Conservation (phyloP, 2,329 filamentous ascomycete genomes). For the Metarhizium humberi region DNA sequence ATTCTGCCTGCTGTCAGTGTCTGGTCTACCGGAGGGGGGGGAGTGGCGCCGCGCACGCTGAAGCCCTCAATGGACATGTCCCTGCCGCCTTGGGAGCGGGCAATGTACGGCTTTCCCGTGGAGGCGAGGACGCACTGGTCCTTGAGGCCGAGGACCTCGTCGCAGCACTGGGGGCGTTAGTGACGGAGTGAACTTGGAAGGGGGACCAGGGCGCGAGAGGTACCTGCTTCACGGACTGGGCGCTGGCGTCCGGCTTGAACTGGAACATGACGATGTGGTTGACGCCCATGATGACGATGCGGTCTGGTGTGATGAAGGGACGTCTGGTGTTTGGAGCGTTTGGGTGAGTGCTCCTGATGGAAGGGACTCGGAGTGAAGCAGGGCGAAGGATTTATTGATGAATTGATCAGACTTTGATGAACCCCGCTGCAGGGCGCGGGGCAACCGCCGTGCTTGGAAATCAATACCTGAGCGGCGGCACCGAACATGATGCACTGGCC, state of each 20-base stretch:
- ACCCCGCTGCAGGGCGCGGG: constrained; percentile 47
- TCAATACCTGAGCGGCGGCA: too few relatives aligned
- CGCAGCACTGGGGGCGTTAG: constrained; percentile 17
- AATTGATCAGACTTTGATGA: constrained; percentile 33
- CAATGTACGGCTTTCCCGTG: constrained; percentile 51
- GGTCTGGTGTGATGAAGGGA: not conserved
- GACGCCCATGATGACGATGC: not conserved
- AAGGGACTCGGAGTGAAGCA: not conserved
- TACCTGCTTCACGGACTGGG: constrained; percentile 5
- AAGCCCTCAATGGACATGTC: constrained; percentile 54
- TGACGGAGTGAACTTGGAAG: too few relatives aligned
- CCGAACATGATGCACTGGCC: too few relatives aligned
- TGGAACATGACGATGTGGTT: constrained; percentile 5
- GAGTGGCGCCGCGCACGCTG: constrained; percentile 33
- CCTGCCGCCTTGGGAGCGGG: constrained; percentile 45
- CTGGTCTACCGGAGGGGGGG: too few relatives aligned
- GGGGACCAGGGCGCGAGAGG: not conserved
- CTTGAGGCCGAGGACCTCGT: constrained; percentile 37
- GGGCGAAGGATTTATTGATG: constrained; percentile 9
- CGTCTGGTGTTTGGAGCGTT: too few relatives aligned
- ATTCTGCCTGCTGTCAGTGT: constrained; percentile 27
- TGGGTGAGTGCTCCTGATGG: too few relatives aligned
- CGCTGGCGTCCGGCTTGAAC: constrained; percentile 3
- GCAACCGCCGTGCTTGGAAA: not conserved
- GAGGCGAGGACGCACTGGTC: constrained; percentile 52